Base-by-base conservation (phyloP, 164 flowering plant species). In the Amborella trichopoda region DNA sequence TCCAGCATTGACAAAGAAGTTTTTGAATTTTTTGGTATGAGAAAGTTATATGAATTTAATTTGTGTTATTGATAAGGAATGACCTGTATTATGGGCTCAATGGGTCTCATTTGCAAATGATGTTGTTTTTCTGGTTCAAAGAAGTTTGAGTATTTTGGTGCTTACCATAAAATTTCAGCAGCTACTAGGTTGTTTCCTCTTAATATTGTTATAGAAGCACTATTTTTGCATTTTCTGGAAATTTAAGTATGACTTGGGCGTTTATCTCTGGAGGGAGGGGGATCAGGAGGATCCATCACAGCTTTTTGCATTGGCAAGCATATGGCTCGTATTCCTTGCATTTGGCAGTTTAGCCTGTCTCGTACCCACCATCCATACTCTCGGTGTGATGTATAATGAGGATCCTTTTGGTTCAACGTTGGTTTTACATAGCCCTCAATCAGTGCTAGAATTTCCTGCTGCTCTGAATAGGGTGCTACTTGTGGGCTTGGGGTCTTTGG, bases 201-300 rank as follows among this genome's bases (percentile, higher is more conserved):
- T 23, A 9, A 46, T 40, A 11, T 19, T 41, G 19, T 41, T 18
- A 14, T 6, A 21, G 27, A 25, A 28, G 47, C 18, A 19, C 25
- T 16, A 11, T 4, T 49, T 50, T 23, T 36, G 36, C 33, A 38
- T 52, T 32, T n/a, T 53, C 46, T 55, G 55, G 60, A 63, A 63
- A 52, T 57, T 59, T 52, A 49, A 59, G 49, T 49, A 50, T 49
- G 56, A 27, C 52, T 49, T 56, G 65, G 44, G 48, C 77, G 94
- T 91, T 30, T 14, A 19, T 38, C 41, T 22, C 16, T 38, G 41
- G 41, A 38, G 41, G 41, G 41, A 6, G 18, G 11, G 3, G 84
- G 96, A 90, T 93, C 99, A 91, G 99, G 96, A 68, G 73, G 99
- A 91, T 61, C 72, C 67, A 48, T 80, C 96, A 40, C 95, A 81